Percentiles rank a stretch among this genome's conserved stretches.
Evolutionary conservation across 169 alveolate species (phyloP).

Genomic region (Cryptosporidium parvum): DNA sequence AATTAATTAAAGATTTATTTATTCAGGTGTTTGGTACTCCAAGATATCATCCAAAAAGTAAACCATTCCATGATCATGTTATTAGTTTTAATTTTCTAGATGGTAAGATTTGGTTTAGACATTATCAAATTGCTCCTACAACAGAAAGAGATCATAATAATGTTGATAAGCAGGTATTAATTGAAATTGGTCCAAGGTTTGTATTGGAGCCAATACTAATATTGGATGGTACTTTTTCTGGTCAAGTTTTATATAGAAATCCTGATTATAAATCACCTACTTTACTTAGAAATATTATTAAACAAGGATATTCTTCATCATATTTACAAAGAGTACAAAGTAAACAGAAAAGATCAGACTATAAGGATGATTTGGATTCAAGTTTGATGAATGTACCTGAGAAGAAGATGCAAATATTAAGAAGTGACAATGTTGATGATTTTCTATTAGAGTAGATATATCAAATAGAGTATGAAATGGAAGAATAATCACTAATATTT

Average conservation of each 20-base stretch:
- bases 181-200: conserved; percentile 94
- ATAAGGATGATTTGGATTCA: conserved; percentile 42
- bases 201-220: conserved; percentile 90
- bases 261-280: conserved; percentile 84
- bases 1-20: conserved; percentile 46
- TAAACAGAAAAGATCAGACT: conserved; percentile 35
- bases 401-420: conserved; percentile 47
- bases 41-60: conserved; percentile 95
- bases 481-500: no score
- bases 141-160: conserved; percentile 83
- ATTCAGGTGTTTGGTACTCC: conserved; percentile 93
- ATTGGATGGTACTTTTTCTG: conserved; percentile 88
- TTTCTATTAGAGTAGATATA: background rate
- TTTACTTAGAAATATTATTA: conserved; percentile 77
- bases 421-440: conserved; percentile 66
- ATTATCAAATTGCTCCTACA: conserved; percentile 89
- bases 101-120: conserved; percentile 92
- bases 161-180: conserved; percentile 86
- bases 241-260: conserved; percentile 86
- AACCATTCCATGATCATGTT: conserved; percentile 96
- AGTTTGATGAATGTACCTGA: conserved; percentile 14
- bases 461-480: no score
- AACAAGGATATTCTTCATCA: conserved; percentile 30
- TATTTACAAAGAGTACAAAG: conserved; percentile 35
- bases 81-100: conserved; percentile 89